Conservation (phyloP, 1,139 yeast genomes). For the Geotrichum fermentans region DNA sequence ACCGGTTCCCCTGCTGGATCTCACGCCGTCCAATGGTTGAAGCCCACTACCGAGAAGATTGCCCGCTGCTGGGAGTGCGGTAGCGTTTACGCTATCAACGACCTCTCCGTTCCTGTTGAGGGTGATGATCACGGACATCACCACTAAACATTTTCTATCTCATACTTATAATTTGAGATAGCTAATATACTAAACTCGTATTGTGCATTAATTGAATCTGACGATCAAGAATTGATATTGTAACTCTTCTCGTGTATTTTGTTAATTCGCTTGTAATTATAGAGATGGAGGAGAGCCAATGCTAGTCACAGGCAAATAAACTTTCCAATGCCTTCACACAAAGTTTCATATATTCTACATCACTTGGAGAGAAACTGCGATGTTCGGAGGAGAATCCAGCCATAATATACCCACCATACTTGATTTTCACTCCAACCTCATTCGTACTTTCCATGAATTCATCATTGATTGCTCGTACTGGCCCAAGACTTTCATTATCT, state of each 20-base stretch:
- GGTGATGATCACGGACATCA: constrained; percentile 45
- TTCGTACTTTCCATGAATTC: no score
- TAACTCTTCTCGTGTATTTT: background rate
- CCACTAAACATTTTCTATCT: constrained; percentile 16
- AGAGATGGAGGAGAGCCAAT: background rate
- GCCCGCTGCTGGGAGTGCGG: constrained; percentile 99
- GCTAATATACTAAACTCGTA: background rate
- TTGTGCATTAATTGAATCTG: constrained; percentile 1
- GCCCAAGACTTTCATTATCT: constrained; percentile 4
- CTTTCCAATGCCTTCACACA: constrained; percentile 33
- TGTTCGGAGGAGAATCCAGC: constrained; percentile 45
- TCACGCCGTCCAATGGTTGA: constrained; percentile 90
- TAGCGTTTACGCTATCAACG: constrained; percentile 83
- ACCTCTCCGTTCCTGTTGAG: constrained; percentile 76
- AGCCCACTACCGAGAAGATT: constrained; percentile 75
- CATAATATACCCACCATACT: constrained; percentile 56
- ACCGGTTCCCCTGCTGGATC: constrained; percentile 93
- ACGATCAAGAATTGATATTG: background rate
- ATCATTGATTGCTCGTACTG: background rate
- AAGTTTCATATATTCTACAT: constrained; percentile 45
- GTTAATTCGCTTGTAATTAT: background rate
- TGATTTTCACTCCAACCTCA: constrained; percentile 41
- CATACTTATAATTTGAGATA: background rate
- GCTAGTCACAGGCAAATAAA: constrained; percentile 24
- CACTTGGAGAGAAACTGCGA: constrained; percentile 40